Evolutionary conservation across 2,329 filamentous ascomycete species (phyloP).

Genomic region (Huntiella savannae): DNA sequence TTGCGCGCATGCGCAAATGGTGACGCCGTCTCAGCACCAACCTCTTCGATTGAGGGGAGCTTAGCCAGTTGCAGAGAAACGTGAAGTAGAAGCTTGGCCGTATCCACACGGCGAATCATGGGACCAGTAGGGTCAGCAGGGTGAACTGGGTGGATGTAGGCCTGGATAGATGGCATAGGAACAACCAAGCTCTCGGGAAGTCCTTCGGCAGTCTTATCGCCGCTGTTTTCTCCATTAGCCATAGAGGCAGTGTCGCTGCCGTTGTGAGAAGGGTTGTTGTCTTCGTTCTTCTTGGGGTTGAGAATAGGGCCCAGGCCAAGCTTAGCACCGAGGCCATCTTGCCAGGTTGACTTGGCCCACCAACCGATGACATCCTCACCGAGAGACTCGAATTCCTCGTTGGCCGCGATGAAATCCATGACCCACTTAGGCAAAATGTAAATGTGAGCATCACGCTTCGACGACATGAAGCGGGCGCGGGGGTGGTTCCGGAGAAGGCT

Average conservation of each 20-base stretch:
- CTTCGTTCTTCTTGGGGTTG: constrained; percentile 6
- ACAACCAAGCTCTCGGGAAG: constrained; percentile 14
- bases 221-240: background rate
- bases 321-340: constrained; percentile 60
- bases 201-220: constrained; percentile 4
- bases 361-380: constrained; percentile 83
- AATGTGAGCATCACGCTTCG: constrained; percentile 77
- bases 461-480: constrained; percentile 60
- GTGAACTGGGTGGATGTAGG: constrained; percentile 70
- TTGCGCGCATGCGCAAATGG: constrained; percentile 65
- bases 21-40: constrained; percentile 36
- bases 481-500: constrained; percentile 57
- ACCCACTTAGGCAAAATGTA: constrained; percentile 91
- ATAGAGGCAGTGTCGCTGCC: constrained; percentile 8
- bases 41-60: constrained; percentile 50
- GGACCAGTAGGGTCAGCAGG: constrained; percentile 34
- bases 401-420: constrained; percentile 60
- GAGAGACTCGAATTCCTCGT: constrained; percentile 70
- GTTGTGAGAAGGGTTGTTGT: constrained; percentile 5
- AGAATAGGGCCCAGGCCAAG: constrained; percentile 28
- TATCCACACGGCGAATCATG: constrained; percentile 76
- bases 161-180: constrained; percentile 51
- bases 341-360: constrained; percentile 93
- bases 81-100: constrained; percentile 58
- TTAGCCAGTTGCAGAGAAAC: constrained; percentile 77